Evolutionary conservation across 2,329 filamentous ascomycete genomes (phyloP).

Genomic region (Penicillium sp.): DNA sequence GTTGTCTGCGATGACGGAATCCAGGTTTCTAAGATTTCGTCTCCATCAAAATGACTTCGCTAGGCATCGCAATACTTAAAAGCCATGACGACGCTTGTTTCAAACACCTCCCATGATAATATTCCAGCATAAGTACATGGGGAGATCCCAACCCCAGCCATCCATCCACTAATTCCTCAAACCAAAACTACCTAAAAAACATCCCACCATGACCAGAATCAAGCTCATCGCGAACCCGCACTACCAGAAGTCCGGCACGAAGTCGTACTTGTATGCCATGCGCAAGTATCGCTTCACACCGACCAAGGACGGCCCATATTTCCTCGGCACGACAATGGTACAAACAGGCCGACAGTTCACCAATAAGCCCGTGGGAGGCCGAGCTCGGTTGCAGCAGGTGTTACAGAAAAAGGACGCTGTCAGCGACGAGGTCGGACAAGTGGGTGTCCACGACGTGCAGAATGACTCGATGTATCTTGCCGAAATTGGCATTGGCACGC

Average conservation of each 20-base stretch:
- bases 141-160: not conserved
- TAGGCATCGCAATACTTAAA: not conserved
- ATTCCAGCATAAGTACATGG: not conserved
- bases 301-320: conserved; percentile 62
- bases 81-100: not conserved
- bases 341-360: conserved; percentile 50
- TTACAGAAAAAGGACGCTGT: conserved; percentile 47
- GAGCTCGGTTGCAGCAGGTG: conserved; percentile 45
- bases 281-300: conserved; percentile 63
- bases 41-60: not conserved
- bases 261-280: conserved; percentile 61
- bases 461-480: conserved; percentile 66
- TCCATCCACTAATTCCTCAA: conserved; percentile 11
- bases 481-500: conserved; percentile 62
- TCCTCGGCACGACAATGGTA: conserved; percentile 47
- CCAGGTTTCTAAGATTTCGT: not conserved
- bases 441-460: conserved; percentile 62
- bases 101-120: not conserved
- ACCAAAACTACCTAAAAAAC: conserved; percentile 8
- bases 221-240: conserved; percentile 56
- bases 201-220: conserved; percentile 44
- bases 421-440: conserved; percentile 43
- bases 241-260: conserved; percentile 58
- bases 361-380: conserved; percentile 48
- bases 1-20: conserved; percentile 2